Conservation (phyloP, 139 green algal genomes). For the Yamagishiella unicocca region DNA sequence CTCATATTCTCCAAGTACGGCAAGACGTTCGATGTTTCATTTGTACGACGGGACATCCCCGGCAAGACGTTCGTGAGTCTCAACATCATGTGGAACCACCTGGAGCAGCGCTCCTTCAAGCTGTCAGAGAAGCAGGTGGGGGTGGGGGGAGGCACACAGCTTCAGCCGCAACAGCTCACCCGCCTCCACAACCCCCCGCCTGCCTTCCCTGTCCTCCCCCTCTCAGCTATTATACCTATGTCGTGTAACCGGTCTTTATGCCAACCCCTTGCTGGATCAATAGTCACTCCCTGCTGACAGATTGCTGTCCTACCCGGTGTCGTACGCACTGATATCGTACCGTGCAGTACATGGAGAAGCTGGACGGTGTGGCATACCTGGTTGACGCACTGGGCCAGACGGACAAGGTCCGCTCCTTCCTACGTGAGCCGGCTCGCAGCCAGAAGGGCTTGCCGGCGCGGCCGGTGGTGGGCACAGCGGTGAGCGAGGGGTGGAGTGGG, state of each 20-base stretch:
- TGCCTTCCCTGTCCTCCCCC: no score
- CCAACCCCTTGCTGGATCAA: no score
- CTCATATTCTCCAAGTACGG: conserved; percentile 66
- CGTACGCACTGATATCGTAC: neutral
- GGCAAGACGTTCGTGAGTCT: conserved; percentile 70
- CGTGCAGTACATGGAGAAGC: conserved; percentile 71
- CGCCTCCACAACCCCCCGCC: neutral
- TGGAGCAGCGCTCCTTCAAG: conserved; percentile 71
- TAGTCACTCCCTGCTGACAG: no score
- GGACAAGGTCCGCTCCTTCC: conserved; percentile 60
- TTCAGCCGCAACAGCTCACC: neutral
- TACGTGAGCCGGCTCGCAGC: conserved; percentile 51
- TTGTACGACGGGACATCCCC: conserved; percentile 64
- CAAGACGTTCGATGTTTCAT: conserved; percentile 68
- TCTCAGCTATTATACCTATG: no score
- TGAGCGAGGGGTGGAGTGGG: neutral
- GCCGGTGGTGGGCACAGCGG: conserved; percentile 71
- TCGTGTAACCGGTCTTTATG: no score
- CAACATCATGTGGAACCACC: conserved; percentile 70
- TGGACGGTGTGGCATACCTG: conserved; percentile 58
- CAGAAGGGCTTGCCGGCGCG: conserved; percentile 64
- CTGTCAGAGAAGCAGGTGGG: conserved; percentile 57
- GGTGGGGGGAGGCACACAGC: no score
- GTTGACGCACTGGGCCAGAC: conserved; percentile 67
- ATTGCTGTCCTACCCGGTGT: no score